Percentiles rank a stretch among this genome's conserved stretches.
phyloP scores from a whole-genome alignment of 345 rosid genomes.

The Punica granatum region DNA sequence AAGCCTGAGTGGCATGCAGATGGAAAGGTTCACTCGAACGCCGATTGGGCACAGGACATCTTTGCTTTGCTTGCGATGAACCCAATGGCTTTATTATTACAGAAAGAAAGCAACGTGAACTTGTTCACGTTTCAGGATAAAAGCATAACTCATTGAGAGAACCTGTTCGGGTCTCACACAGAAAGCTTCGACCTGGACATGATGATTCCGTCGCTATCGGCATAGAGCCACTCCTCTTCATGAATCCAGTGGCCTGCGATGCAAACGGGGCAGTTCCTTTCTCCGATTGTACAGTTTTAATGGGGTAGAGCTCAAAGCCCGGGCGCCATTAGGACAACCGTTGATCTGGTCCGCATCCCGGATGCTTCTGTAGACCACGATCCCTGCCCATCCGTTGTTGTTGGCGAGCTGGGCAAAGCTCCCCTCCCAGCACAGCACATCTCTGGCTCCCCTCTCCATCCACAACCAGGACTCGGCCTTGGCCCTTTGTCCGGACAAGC shows the following conservation, averaged over 20 bases:
- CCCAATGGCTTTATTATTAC: no score
- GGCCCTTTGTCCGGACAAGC: conserved; percentile 63
- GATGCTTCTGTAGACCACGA: conserved; percentile 67
- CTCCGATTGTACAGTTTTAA: conserved; percentile 69
- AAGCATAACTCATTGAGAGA: no score
- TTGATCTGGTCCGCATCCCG: conserved; percentile 81
- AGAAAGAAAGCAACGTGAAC: no score
- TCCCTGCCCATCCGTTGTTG: conserved; percentile 75
- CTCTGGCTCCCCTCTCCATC: conserved; percentile 90
- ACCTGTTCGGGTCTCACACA: no score
- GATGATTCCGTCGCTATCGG: conserved; percentile 74
- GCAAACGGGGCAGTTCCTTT: conserved; percentile 48
- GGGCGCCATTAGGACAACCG: conserved; percentile 58
- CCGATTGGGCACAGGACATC: no score
- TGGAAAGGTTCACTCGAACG: no score
- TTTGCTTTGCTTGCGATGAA: no score
- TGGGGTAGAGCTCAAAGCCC: conserved; percentile 76
- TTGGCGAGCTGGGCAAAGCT: conserved; percentile 65
- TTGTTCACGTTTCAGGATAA: no score
- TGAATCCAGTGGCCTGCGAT: conserved; percentile 52
- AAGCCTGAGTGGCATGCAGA: no score
- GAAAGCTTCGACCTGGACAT: conserved; percentile 54
- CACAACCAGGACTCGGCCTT: conserved; percentile 68
- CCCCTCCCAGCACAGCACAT: conserved; percentile 75
- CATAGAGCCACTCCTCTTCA: conserved; percentile 83